Conservation (phyloP, 2,329 filamentous ascomycete species). For the Chaetomium strumarium region DNA sequence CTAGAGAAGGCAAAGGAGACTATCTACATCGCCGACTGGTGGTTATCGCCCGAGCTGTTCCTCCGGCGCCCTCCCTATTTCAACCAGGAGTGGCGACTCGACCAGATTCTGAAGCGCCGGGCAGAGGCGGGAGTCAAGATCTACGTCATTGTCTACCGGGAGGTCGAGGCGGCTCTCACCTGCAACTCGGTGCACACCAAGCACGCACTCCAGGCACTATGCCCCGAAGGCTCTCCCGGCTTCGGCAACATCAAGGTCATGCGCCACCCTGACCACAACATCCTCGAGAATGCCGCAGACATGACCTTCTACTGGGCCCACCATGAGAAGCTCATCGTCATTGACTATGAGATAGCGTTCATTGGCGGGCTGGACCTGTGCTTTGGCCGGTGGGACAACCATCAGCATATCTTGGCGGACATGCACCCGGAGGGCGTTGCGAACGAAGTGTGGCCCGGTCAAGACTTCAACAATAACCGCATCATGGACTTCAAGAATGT, state of each 20-base stretch:
- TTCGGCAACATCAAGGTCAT: constrained; percentile 84
- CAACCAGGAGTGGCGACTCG: constrained; percentile 81
- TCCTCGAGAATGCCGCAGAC: constrained; percentile 87
- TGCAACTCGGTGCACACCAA: constrained; percentile 95
- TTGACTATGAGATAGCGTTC: constrained; percentile 86
- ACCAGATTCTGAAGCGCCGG: constrained; percentile 78
- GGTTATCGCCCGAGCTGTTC: constrained; percentile 85
- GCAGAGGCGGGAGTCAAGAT: constrained; percentile 94
- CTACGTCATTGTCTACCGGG: constrained; percentile 87
- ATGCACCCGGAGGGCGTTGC: constrained; percentile 77
- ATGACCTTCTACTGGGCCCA: constrained; percentile 99
- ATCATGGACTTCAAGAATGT: constrained; percentile 94
- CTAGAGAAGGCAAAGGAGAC: constrained; percentile 86
- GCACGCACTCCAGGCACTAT: constrained; percentile 71
- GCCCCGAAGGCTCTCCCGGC: constrained; percentile 73
- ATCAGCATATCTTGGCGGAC: constrained; percentile 80
- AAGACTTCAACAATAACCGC: constrained; percentile 97
- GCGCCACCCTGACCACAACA: constrained; percentile 91
- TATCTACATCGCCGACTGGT: constrained; percentile 97
- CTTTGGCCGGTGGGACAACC: constrained; percentile 88
- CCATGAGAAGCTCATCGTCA: constrained; percentile 95
- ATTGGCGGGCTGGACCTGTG: constrained; percentile 93
- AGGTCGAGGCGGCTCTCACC: constrained; percentile 73
- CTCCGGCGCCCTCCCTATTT: constrained; percentile 75
- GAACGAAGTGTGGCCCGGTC: constrained; percentile 86